Conservation (phyloP, 768 basidiomycete species). For the Suillus lakei region DNA sequence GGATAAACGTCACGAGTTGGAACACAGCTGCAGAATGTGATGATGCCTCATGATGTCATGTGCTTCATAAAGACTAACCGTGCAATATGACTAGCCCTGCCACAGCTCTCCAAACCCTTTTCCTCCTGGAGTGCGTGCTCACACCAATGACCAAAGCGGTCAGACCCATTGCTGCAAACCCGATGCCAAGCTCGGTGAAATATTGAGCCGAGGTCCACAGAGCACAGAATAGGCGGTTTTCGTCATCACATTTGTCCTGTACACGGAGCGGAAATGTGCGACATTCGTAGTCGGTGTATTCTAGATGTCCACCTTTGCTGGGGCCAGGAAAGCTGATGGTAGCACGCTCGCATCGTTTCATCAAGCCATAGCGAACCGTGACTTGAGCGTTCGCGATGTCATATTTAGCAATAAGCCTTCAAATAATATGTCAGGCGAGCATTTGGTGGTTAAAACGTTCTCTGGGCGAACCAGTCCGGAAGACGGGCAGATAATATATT, state of each 20-base stretch:
- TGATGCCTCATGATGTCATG: background rate
- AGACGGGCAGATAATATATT: constrained; percentile 60
- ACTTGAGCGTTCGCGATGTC: constrained; percentile 53
- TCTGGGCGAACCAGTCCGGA: constrained; percentile 63
- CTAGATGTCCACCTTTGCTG: constrained; percentile 45
- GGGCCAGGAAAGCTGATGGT: constrained; percentile 52
- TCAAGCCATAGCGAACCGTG: constrained; percentile 63
- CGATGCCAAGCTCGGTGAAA: constrained; percentile 63
- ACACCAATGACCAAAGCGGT: constrained; percentile 67
- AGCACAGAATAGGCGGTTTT: constrained; percentile 63
- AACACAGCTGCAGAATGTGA: constrained; percentile 48
- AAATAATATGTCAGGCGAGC: constrained; percentile 32
- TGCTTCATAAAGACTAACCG: constrained; percentile 40
- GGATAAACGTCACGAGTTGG: constrained; percentile 63
- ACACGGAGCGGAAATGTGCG: constrained; percentile 66
- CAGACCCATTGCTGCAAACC: constrained; percentile 64
- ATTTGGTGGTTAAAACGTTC: constrained; percentile 21
- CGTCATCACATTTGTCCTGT: constrained; percentile 49
- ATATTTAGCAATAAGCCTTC: constrained; percentile 46
- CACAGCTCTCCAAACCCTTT: constrained; percentile 78
- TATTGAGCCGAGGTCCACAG: constrained; percentile 77
- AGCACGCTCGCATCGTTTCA: constrained; percentile 58
- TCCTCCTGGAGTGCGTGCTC: constrained; percentile 71
- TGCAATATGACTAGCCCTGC: constrained; percentile 67
- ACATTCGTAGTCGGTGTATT: constrained; percentile 63